These are phyloP conservation scores for Termitomyces sp. DNA, from an alignment of 768 basidiomycete genomes.

Conservation along the genomic window DNA sequence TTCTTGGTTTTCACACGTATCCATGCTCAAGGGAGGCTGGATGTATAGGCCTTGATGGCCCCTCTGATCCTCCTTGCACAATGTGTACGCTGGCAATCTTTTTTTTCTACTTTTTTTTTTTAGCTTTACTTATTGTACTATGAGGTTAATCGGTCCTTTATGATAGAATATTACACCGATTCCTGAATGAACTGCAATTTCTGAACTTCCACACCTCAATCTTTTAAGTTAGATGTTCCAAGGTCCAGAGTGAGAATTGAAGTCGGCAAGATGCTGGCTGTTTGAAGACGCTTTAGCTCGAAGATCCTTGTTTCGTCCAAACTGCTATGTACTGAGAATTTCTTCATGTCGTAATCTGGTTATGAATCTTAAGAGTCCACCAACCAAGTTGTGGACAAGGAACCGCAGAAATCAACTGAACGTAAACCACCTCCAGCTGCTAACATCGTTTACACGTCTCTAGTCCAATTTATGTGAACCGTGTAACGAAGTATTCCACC, in stretches of 20 bases:
- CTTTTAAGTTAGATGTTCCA: not conserved
- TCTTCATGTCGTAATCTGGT: too few species aligned
- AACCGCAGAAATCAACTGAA: too few species aligned
- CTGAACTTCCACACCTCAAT: too few species aligned
- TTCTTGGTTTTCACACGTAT: slow-evolving; percentile 6
- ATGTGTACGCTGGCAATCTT: slow-evolving; percentile 12
- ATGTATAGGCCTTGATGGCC: slow-evolving; percentile 7
- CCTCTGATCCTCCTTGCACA: slow-evolving; percentile 7
- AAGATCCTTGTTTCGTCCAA: too few species aligned
- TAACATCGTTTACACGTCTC: too few species aligned
- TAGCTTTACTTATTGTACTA: not conserved
- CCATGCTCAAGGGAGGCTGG: slow-evolving; percentile 4
- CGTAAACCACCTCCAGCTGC: too few species aligned
- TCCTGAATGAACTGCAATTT: not conserved
- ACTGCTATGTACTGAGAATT: too few species aligned
- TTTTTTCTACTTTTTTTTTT: not conserved
- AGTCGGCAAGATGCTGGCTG: not conserved
- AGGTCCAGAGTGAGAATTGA: not conserved
- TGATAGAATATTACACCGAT: not conserved
- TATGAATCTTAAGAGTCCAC: too few species aligned
- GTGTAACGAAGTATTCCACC: too few species aligned
- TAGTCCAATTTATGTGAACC: too few species aligned
- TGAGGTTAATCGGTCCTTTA: not conserved
- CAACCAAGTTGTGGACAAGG: too few species aligned
- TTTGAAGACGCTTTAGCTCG: too few species aligned